A percentile compares a stretch with the other conserved stretches of the same genome.
Conservation (phyloP, 768 basidiomycete genomes). For the Rhodotorula taiwanensis region DNA sequence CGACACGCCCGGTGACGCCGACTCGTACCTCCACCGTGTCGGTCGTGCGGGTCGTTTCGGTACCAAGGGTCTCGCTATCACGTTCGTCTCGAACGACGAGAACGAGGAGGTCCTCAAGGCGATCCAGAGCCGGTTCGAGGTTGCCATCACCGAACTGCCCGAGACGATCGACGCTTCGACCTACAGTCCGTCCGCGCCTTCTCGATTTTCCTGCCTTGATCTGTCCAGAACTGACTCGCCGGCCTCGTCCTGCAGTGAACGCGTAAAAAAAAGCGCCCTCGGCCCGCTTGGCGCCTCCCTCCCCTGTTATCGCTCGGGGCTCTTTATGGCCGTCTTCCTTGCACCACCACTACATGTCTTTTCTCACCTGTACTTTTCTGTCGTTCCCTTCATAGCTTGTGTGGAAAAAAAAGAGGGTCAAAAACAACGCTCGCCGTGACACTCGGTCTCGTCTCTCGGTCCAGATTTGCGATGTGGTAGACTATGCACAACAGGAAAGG, state of each 20-base stretch:
- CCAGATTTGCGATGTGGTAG: too few relatives aligned
- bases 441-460: too few relatives aligned
- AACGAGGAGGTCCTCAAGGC: constrained; percentile 90
- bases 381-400: too few relatives aligned
- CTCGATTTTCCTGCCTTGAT: background rate
- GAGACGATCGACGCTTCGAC: constrained; percentile 88
- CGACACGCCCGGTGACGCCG: constrained; percentile 92
- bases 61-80: constrained; percentile 97
- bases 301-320: too few relatives aligned
- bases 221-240: background rate
- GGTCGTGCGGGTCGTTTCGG: constrained; percentile 99
- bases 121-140: constrained; percentile 95
- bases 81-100: constrained; percentile 84
- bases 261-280: background rate
- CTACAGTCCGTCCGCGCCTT: constrained; percentile 53
- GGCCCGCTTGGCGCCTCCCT: too few relatives aligned
- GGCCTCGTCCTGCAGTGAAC: constrained; percentile 13
- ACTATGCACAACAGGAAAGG: background rate
- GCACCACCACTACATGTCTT: too few relatives aligned
- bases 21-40: constrained; percentile 97
- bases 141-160: constrained; percentile 89
- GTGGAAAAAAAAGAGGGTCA: too few relatives aligned
- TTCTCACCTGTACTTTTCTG: too few relatives aligned
- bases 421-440: too few relatives aligned
- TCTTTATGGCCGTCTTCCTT: too few relatives aligned